phyloP scores from a whole-genome alignment of 371 early-diverging fungal species.

The Phascolomyces articulosus region DNA sequence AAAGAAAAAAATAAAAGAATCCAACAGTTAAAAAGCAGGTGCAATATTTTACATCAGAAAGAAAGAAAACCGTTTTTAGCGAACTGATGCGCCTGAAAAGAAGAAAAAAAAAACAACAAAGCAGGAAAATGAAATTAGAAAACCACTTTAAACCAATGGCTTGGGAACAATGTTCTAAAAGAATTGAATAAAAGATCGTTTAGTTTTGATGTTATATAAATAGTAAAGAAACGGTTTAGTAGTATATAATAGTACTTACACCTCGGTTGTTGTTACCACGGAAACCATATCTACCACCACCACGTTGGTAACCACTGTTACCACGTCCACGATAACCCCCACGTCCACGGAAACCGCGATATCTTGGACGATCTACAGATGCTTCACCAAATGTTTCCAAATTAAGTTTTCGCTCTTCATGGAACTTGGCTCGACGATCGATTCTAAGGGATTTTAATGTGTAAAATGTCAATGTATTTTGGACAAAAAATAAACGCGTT shows the following conservation, averaged over 20 bases:
- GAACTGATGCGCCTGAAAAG: background rate
- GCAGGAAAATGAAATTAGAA: background rate
- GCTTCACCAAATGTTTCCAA: conserved; percentile 96
- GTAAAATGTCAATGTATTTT: conserved; percentile 7
- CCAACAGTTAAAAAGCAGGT: background rate
- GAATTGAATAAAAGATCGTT: background rate
- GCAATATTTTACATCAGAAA: conserved; percentile 17
- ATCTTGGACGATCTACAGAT: conserved; percentile 67
- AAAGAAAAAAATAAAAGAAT: background rate
- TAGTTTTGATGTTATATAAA: too few species aligned
- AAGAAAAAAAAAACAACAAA: background rate
- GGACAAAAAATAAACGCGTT: too few species aligned
- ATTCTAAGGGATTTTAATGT: conserved; percentile 6
- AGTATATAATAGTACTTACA: background rate
- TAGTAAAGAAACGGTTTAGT: background rate
- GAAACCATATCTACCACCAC: conserved; percentile 35
- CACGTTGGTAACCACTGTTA: conserved; percentile 34
- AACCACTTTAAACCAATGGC: background rate
- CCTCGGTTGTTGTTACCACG: conserved; percentile 20
- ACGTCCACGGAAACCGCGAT: conserved; percentile 64
- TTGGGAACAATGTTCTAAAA: background rate
- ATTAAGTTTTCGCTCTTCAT: conserved; percentile 89
- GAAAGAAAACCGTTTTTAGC: conserved; percentile 3
- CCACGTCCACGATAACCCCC: conserved; percentile 61
- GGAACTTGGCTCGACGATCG: conserved; percentile 78